A percentile compares a stretch with the other conserved stretches of the same genome.
phyloP scores from a whole-genome alignment of 495 filamentous ascomycete genomes.

The Hypoxylon rickii region DNA sequence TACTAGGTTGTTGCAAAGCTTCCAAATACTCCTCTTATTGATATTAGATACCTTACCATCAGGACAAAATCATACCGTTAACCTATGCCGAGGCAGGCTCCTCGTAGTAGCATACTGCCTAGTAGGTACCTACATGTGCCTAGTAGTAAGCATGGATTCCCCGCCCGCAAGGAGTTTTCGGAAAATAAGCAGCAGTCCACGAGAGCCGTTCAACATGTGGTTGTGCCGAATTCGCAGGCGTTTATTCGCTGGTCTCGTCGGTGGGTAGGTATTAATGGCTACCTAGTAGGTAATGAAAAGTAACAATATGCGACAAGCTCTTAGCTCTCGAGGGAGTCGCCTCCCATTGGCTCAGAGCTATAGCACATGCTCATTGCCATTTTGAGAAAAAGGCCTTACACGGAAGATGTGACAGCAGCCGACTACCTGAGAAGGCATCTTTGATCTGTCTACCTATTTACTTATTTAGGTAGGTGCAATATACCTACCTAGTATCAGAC shows the following conservation, averaged over 20 bases:
- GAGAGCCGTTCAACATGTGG: slow-evolving; percentile 7
- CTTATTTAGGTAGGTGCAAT: slow-evolving; percentile 2
- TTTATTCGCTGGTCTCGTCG: slow-evolving; percentile 14
- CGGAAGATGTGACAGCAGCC: no score
- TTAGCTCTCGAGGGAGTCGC: not conserved
- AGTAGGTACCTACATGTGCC: no score
- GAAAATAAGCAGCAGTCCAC: slow-evolving; percentile 25
- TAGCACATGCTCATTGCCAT: slow-evolving; percentile 6
- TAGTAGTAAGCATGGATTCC: slow-evolving; percentile 30
- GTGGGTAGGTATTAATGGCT: no score
- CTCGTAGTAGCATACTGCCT: no score
- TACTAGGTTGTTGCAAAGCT: not conserved
- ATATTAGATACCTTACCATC: not conserved
- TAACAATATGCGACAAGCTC: slow-evolving; percentile 11
- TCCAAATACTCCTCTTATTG: not conserved
- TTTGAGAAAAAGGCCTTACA: no score
- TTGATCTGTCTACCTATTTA: not conserved
- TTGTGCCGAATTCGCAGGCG: slow-evolving; percentile 17
- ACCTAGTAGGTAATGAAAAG: slow-evolving; percentile 4
- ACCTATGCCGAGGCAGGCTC: no score
- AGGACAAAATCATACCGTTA: no score
- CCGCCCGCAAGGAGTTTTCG: slow-evolving; percentile 16
- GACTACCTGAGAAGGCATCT: no score
- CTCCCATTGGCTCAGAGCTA: slow-evolving; percentile 15
- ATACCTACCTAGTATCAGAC: not conserved